Percentiles rank a stretch among this genome's conserved stretches.
phyloP scores from a whole-genome alignment of 2,329 filamentous ascomycete species.

The Didymella segeticola region DNA sequence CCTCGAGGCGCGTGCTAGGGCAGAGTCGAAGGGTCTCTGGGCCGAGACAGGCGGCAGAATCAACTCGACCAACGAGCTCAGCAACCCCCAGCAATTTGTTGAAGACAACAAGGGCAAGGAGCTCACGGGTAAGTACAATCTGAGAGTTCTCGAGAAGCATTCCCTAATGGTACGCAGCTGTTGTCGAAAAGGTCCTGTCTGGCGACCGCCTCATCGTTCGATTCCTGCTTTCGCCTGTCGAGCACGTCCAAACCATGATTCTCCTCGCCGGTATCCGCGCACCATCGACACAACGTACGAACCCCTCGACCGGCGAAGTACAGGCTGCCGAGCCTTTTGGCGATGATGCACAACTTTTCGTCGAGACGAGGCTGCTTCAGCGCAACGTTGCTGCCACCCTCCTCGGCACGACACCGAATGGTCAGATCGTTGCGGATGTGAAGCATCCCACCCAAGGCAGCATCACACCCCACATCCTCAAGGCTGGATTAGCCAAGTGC shows the following conservation, averaged over 20 bases:
- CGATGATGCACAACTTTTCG: slow-evolving; percentile 86
- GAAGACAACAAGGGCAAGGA: slow-evolving; percentile 85
- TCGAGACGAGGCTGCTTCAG: slow-evolving; percentile 85
- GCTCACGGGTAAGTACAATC: slow-evolving; percentile 66
- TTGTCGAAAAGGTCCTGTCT: slow-evolving; percentile 89
- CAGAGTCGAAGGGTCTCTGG: slow-evolving; percentile 83
- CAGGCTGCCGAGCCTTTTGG: slow-evolving; percentile 89
- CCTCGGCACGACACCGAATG: slow-evolving; percentile 86
- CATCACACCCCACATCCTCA: slow-evolving; percentile 88
- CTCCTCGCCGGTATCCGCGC: slow-evolving; percentile 88
- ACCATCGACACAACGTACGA: slow-evolving; percentile 85
- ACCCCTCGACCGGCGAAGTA: slow-evolving; percentile 77
- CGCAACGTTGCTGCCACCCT: slow-evolving; percentile 83
- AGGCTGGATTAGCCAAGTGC: slow-evolving; percentile 88
- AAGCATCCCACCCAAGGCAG: slow-evolving; percentile 84
- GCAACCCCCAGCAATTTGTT: slow-evolving; percentile 76
- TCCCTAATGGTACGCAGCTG: slow-evolving; percentile 47
- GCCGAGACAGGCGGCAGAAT: slow-evolving; percentile 69
- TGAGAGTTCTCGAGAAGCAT: not conserved
- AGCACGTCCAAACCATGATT: slow-evolving; percentile 88
- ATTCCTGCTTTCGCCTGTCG: slow-evolving; percentile 77
- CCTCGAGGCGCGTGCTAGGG: slow-evolving; percentile 78
- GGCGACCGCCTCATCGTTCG: slow-evolving; percentile 90
- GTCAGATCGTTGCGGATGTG: slow-evolving; percentile 86
- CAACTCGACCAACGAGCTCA: slow-evolving; percentile 80